Evolutionary conservation across 2,329 filamentous ascomycete genomes (phyloP), one percentile per base, ranked within the genome.

Genomic region (Alternaria hordeiaustralica): DNA sequence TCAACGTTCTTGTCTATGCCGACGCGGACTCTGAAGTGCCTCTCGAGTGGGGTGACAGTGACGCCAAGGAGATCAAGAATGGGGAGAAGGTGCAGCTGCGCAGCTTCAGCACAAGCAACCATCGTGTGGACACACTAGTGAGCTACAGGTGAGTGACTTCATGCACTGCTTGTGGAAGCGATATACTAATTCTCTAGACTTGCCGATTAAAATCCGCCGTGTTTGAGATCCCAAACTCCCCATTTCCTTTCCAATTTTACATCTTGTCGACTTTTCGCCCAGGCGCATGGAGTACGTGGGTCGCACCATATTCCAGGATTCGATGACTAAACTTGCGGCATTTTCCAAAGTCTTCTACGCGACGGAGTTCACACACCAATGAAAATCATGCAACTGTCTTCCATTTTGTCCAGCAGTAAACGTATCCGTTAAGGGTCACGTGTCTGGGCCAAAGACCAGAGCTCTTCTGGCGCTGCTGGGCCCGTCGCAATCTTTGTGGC

Each of bases 1-100:
- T 99, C 86, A 99, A 99, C 77, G 95, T 99, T 51, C 87, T 99
- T 44, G 96, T 99, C 4, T 99, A 99, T 78, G 96, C 96, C 56
- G 95, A 99, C 78, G 94, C 94, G 18, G 94, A 98, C 81, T 96
- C 92, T 62, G 95, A 98, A 51, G 96, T 99, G 13, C 96, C 96
- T 5, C 90, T 99, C 62, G 96, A 99, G 80, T 99, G 96, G 96
- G 96, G 96, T 50, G 96, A 99, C 82, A 97, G 93, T 71, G 96
- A 98, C 80, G 94, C 95, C 58, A 97, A 97, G 84, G 96, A 99
- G 84, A 97, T 99, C 71, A 86, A 90, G 78, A 92, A 96, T 73
- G 95, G 93, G 45, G 96, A 99, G 84, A 94, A 96, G 78, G 96
- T 99, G 28, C 94, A 97, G 83, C 83, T 99, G 76, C 88, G 96